Conservation (phyloP, 805 yeast genomes). For the Candida namnaoensis region DNA sequence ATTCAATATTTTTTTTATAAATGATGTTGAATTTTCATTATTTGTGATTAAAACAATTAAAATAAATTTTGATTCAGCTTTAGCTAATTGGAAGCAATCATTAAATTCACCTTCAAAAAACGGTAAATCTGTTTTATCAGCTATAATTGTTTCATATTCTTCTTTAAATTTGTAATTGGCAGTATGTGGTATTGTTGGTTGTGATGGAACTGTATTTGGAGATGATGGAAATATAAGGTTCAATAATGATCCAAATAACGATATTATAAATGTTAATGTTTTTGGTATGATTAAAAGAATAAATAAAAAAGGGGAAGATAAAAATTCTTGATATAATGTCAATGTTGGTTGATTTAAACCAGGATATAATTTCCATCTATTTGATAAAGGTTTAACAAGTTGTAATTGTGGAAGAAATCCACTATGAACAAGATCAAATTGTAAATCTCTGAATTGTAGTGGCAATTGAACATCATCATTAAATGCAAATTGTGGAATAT, state of each 20-base stretch:
- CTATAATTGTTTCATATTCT: constrained; percentile 6
- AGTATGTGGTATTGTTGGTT: constrained; percentile 13
- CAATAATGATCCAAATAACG: constrained; percentile 26
- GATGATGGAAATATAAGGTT: constrained; percentile 26
- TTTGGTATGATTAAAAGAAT: constrained; percentile 49
- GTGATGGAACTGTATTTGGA: constrained; percentile 22
- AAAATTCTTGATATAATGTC: constrained; percentile 1
- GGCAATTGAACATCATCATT: no score
- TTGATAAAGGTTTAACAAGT: constrained; percentile 23
- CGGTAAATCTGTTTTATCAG: constrained; percentile 7
- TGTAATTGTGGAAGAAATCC: constrained; percentile 19
- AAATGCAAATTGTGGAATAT: no score
- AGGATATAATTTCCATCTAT: constrained; percentile 12
- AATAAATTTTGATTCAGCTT: constrained; percentile 12
- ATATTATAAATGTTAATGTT: constrained; percentile 31
- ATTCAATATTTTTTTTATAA: constrained; percentile 36
- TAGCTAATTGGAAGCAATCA: constrained; percentile 9
- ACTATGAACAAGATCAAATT: background rate
- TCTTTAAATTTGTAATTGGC: constrained; percentile 5
- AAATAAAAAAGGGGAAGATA: constrained; percentile 32
- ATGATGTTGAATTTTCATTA: constrained; percentile 21
- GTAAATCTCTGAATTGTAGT: background rate
- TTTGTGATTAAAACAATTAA: constrained; percentile 11
- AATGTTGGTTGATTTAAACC: constrained; percentile 3
- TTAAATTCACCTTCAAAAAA: constrained; percentile 13